Base-by-base conservation (phyloP, 345 rosid species). In the Raphanus sativus region DNA sequence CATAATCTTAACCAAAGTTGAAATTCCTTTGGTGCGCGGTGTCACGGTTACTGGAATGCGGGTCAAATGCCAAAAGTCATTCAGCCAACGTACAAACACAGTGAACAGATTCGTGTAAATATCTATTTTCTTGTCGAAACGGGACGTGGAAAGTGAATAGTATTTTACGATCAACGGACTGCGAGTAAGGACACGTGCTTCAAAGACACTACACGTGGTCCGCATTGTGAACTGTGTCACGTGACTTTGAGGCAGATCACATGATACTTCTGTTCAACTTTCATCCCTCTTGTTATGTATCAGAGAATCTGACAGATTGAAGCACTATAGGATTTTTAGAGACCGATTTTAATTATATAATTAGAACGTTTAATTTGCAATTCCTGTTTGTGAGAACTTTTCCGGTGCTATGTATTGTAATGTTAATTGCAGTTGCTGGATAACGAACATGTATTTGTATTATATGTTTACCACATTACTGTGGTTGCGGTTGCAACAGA, bases 91-190 rank as follows among this genome's bases (percentile, higher is more conserved):
- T 77, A 77, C 72, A 17, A 28, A 34, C 6, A 52, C 40, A 21
- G 25, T 33, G 36, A 58, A 29, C 32, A 16, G 0, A 15, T 62
- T 68, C 75, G 21, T 5, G 30, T 69, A 28, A 61, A 30, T 52
- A 11, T 17, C 4, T 17, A 8, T 77, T n/a, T n/a, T 77, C 55
- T 52, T 15, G 58, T 16, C 58, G 25, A 25, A 65, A 58, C 48
- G 75, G 17, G 80, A 70, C 69, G 70, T 63, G 80, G 70, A 63
- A 62, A 64, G 76, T 64, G 25, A 65, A 29, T 55, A 64, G 34
- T 54, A 61, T 62, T 33, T 62, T 50, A 69, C 42, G 56, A 13
- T 69, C 42, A 2, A 62, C 32, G 26, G 40, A 68, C 61, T 68
- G 62, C 16, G 45, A 68, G 2, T 11, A 52, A 30, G 72, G 62